Base-by-base conservation (phyloP, 306 rosid genomes). In the Quercus agrifolia region DNA sequence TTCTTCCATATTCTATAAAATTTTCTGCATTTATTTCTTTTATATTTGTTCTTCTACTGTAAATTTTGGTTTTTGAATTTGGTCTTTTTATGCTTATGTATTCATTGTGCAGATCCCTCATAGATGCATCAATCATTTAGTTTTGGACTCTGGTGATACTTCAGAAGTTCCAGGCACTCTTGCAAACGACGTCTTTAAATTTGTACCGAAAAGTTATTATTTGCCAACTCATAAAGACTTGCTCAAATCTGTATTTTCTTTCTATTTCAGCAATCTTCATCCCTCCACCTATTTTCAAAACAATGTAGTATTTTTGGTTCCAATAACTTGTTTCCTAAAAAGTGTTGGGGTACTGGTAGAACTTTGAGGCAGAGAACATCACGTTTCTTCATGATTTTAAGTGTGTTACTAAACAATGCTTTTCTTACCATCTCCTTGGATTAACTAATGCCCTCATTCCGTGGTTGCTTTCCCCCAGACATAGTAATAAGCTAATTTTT, bases 131-230 rank as follows among this genome's bases (percentile, higher is more conserved):
- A 88, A 86, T 80, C 89, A 71, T 88, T 88, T 90, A 69, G 84
- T 88, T 90, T 90, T 90, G 92, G 94, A 90, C 92, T 86, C 87
- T 67, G 94, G 87, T 85, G 94, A 90, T 90, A 83, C 94, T 88
- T 88, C 94, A 88, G 94, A 90, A 85, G 94, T 90, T 86, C 88
- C 82, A 72, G 87, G 89, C 92, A 78, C 83, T 84, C 84, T 86
- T 90, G 80, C 92, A 90, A 90, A 90, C 82, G 92, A 89, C 88
- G 83, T 87, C 84, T 88, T 90, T 88, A 85, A 86, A 79, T 84
- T 73, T 88, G 92, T 86, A 83, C 75, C 20, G 66, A 79, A 85
- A 71, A 49, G 75, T 69, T 71, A 56, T 83, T 78, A 79, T 88
- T 90, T 85, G 75, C 81, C 82, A 78, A 51, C 86, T 63, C 46